phyloP scores from a whole-genome alignment of 2,329 filamentous ascomycete genomes.

The Colletotrichum spaethianum region DNA sequence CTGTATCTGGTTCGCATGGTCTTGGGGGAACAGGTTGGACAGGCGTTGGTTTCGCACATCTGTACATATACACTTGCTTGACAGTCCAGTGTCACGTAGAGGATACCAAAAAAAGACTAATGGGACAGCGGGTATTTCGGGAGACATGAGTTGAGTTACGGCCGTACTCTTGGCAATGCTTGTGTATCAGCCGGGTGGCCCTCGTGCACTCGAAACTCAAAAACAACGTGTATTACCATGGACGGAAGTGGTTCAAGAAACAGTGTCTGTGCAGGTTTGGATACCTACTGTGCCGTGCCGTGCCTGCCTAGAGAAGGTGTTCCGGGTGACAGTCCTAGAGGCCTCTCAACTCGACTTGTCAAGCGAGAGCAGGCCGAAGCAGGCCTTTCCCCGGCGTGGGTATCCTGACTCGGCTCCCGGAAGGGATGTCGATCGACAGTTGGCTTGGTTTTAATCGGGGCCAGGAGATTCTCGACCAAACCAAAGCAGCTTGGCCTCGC shows the following conservation, averaged over 20 bases:
- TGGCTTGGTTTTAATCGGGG: slow-evolving; percentile 29
- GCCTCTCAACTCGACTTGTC: background rate
- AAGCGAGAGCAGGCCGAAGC: background rate
- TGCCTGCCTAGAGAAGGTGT: background rate
- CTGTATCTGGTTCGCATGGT: background rate
- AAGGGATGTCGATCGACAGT: slow-evolving; percentile 35
- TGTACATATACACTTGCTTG: slow-evolving; percentile 15
- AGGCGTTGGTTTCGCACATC: slow-evolving; percentile 29
- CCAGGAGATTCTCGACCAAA: slow-evolving; percentile 7
- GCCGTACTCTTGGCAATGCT: slow-evolving; percentile 10
- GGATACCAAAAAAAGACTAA: slow-evolving; percentile 34
- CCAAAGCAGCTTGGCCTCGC: background rate
- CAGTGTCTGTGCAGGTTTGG: slow-evolving; percentile 10
- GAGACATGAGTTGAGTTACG: slow-evolving; percentile 20
- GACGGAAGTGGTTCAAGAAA: slow-evolving; percentile 8
- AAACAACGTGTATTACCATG: background rate
- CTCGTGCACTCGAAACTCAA: slow-evolving; percentile 8
- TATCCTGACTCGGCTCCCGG: slow-evolving; percentile 32
- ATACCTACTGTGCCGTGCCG: background rate
- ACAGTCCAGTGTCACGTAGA: slow-evolving; percentile 21
- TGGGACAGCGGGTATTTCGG: slow-evolving; percentile 13
- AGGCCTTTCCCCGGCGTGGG: background rate
- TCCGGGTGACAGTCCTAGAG: background rate
- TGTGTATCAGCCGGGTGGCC: slow-evolving; percentile 21
- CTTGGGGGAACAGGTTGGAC: slow-evolving; percentile 5